phyloP scores from a whole-genome alignment of 306 rosid genomes.

The Begonia loranthoides region DNA sequence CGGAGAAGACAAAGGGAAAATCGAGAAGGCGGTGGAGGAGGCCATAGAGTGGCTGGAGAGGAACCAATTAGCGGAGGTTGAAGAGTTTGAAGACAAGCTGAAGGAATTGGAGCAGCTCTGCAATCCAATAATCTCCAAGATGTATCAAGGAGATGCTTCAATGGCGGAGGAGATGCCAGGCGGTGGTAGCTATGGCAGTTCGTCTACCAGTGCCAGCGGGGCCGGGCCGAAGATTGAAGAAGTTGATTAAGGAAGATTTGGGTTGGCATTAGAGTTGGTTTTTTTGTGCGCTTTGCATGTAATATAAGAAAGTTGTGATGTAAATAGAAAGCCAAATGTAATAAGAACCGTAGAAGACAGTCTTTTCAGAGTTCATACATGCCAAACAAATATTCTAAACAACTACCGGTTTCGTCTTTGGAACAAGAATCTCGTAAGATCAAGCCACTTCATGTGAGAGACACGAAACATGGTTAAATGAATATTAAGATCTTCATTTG shows the following conservation, averaged over 20 bases:
- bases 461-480: too few species aligned
- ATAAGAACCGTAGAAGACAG: too few species aligned
- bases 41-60: constrained; percentile 57
- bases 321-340: not conserved
- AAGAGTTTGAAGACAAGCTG: constrained; percentile 64
- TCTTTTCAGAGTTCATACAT: too few species aligned
- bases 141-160: constrained; percentile 41
- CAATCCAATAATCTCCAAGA: constrained; percentile 58
- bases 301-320: not conserved
- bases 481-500: too few species aligned
- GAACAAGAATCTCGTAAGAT: too few species aligned
- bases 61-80: constrained; percentile 75
- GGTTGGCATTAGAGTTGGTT: too few species aligned
- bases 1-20: constrained; percentile 37
- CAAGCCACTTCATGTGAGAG: too few species aligned
- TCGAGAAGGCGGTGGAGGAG: constrained; percentile 61
- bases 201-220: constrained; percentile 16
- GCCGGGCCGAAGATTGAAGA: constrained; percentile 87
- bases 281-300: too few species aligned
- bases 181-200: constrained; percentile 19
- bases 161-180: constrained; percentile 18
- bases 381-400: too few species aligned
- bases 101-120: constrained; percentile 67
- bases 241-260: constrained; percentile 31
- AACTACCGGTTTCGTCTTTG: too few species aligned